These are phyloP conservation scores for Astrocystis sublimbata DNA, from an alignment of 495 filamentous ascomycete species.

Conservation along the genomic window DNA sequence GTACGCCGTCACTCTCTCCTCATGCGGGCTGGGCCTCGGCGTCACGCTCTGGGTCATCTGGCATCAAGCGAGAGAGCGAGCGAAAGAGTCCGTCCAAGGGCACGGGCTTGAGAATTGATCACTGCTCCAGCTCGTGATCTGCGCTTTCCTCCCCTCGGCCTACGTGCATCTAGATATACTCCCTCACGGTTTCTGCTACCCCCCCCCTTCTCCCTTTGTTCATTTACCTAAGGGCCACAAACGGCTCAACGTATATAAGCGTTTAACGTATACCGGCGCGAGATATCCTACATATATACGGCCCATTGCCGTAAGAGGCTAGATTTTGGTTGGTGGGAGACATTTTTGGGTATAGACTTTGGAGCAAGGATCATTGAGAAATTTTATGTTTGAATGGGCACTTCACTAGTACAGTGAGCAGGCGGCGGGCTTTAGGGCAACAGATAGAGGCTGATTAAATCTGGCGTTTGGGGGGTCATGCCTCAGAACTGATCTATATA, in stretches of 20 bases:
- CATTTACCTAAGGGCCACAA: neutral
- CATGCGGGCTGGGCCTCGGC: constrained; percentile 67
- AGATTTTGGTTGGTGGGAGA: neutral
- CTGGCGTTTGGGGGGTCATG: neutral
- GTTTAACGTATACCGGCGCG: too few relatives aligned
- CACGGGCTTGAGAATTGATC: neutral
- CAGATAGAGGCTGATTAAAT: neutral
- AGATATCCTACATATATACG: too few relatives aligned
- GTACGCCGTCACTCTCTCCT: constrained; percentile 79
- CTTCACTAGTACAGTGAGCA: neutral
- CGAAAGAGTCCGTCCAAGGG: constrained; percentile 38
- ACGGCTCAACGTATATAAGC: neutral
- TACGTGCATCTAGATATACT: too few relatives aligned
- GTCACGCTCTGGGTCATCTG: constrained; percentile 77
- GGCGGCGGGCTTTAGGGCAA: neutral
- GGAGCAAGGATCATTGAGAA: neutral
- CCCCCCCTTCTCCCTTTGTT: neutral
- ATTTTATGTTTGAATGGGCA: neutral
- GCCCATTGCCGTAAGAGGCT: neutral
- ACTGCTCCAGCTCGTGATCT: neutral
- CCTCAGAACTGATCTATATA: neutral
- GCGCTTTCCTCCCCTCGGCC: neutral
- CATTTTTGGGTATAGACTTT: neutral
- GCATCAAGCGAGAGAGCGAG: constrained; percentile 51
- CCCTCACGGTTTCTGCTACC: neutral